A percentile compares a stretch with the other conserved stretches of the same genome.
These are phyloP conservation scores for Dittrichia graveolens DNA, from an alignment of 129 eudicot genomes.

Conservation along the genomic window DNA sequence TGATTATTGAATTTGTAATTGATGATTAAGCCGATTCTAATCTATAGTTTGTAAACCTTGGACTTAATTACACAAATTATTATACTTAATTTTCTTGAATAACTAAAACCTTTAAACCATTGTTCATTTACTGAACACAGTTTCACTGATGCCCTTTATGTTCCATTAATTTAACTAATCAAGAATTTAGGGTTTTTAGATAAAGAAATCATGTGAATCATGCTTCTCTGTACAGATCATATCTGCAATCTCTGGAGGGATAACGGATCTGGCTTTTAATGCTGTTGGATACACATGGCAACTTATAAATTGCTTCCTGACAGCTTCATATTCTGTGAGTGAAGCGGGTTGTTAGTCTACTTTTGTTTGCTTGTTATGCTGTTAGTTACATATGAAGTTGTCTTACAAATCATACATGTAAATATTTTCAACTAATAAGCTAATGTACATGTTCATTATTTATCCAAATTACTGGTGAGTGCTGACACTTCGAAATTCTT, in stretches of 20 bases:
- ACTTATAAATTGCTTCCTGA: constrained; percentile 81
- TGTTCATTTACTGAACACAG: constrained; percentile 10
- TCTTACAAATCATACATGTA: background rate
- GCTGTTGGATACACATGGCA: constrained; percentile 99
- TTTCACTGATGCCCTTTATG: background rate
- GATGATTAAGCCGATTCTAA: background rate
- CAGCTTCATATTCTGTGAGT: constrained; percentile 98
- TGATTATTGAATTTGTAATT: background rate
- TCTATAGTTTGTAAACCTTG: constrained; percentile 11
- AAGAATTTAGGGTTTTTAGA: background rate
- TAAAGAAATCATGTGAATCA: background rate
- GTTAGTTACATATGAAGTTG: background rate
- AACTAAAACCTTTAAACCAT: background rate
- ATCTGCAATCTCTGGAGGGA: constrained; percentile 94
- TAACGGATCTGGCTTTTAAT: constrained; percentile 87
- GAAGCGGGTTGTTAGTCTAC: background rate
- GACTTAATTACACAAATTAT: background rate
- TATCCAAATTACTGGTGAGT: constrained; percentile 6
- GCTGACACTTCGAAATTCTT: constrained; percentile 9
- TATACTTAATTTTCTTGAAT: background rate
- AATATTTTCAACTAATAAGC: background rate
- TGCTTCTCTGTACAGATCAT: constrained; percentile 63
- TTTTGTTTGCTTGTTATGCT: constrained; percentile 18
- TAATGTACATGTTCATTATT: constrained; percentile 1
- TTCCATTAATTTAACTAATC: background rate